Percentiles rank a stretch among this genome's conserved stretches.
Evolutionary conservation across 139 green algal genomes (phyloP).

Genomic region (Raphidocelis subcapitata): DNA sequence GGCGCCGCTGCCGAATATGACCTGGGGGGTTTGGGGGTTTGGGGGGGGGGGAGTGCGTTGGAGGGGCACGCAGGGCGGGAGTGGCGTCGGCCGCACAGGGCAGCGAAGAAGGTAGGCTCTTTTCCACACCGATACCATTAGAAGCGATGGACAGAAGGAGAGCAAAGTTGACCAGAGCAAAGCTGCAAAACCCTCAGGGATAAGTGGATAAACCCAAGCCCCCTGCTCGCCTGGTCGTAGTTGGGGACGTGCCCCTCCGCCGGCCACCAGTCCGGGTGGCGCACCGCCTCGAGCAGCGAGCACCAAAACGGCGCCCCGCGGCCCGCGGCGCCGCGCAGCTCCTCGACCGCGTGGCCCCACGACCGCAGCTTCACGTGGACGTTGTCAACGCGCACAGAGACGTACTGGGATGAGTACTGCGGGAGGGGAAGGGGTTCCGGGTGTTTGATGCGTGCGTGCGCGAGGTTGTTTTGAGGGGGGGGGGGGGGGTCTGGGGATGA

Average conservation of each 20-base stretch:
- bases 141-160: no score
- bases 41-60: no score
- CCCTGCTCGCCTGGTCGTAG: slow-evolving; percentile 15
- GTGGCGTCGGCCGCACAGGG: neutral
- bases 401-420: slow-evolving; percentile 26
- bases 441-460: neutral
- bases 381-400: slow-evolving; percentile 28
- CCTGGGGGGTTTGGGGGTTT: no score
- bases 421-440: neutral
- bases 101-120: no score
- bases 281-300: slow-evolving; percentile 15
- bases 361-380: slow-evolving; percentile 19
- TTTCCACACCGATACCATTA: no score
- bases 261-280: slow-evolving; percentile 26
- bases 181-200: no score
- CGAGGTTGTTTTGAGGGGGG: neutral
- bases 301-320: slow-evolving; percentile 22
- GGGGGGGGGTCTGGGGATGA: neutral
- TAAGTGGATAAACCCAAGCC: neutral
- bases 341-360: slow-evolving; percentile 25
- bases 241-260: slow-evolving; percentile 10
- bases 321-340: neutral
- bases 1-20: slow-evolving; percentile 23
- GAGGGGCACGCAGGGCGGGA: neutral
- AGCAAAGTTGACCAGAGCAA: no score